Evolutionary conservation across 345 rosid genomes (phyloP).

Genomic region (Murraya paniculata): DNA sequence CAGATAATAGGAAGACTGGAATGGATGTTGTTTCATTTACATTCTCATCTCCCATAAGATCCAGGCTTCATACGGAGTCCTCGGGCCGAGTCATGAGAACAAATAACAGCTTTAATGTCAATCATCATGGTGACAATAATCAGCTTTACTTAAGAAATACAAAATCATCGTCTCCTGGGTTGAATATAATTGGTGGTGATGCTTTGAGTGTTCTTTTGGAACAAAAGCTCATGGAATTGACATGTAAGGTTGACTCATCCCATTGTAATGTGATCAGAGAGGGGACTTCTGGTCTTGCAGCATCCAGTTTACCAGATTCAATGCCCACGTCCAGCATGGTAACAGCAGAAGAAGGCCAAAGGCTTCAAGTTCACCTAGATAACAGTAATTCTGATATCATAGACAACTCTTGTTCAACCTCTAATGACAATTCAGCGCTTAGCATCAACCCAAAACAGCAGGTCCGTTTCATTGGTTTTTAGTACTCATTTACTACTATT

Average conservation of each 20-base stretch:
- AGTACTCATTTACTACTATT: background rate
- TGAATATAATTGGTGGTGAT: slow-evolving; percentile 47
- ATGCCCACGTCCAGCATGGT: slow-evolving; percentile 20
- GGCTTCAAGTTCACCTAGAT: slow-evolving; percentile 34
- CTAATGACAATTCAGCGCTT: slow-evolving; percentile 21
- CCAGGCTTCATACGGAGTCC: slow-evolving; percentile 30
- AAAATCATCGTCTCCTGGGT: slow-evolving; percentile 30
- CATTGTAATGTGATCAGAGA: slow-evolving; percentile 43
- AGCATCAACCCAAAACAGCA: slow-evolving; percentile 41
- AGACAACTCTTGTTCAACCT: slow-evolving; percentile 37
- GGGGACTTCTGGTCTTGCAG: slow-evolving; percentile 31
- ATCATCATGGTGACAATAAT: slow-evolving; percentile 23
- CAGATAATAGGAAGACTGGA: slow-evolving; percentile 38
- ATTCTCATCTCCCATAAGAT: slow-evolving; percentile 70
- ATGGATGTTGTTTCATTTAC: slow-evolving; percentile 87
- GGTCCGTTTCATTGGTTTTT: slow-evolving; percentile 40
- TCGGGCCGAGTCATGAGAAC: slow-evolving; percentile 29
- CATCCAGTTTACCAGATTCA: slow-evolving; percentile 36
- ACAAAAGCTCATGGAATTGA: slow-evolving; percentile 66
- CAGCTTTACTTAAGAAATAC: slow-evolving; percentile 27
- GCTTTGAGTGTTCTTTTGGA: slow-evolving; percentile 68
- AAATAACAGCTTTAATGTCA: slow-evolving; percentile 17
- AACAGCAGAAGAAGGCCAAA: slow-evolving; percentile 28
- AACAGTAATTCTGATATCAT: slow-evolving; percentile 27
- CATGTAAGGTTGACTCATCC: slow-evolving; percentile 59